Conservation (phyloP, 768 basidiomycete genomes). For the Daedalea quercina region DNA sequence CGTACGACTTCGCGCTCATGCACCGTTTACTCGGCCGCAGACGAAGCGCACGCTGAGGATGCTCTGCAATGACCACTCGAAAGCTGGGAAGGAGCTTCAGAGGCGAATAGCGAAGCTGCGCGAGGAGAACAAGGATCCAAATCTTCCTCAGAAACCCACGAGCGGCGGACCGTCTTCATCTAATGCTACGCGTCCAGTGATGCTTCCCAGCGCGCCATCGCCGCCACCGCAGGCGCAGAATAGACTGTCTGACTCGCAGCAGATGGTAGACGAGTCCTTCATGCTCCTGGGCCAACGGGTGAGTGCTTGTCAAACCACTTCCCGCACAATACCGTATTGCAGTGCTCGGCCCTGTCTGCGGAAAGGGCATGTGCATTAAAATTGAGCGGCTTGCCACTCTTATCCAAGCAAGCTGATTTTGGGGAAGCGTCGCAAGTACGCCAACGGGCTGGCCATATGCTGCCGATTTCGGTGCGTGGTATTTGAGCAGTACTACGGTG, state of each 20-base stretch:
- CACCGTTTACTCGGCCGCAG: conserved; percentile 28
- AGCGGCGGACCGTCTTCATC: conserved; percentile 20
- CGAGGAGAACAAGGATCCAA: conserved; percentile 73
- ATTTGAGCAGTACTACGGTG: too few species aligned
- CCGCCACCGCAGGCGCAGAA: conserved; percentile 39
- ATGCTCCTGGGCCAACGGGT: conserved; percentile 83
- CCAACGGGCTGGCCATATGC: too few species aligned
- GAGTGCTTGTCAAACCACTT: too few species aligned
- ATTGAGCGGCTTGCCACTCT: too few species aligned
- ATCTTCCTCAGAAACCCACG: conserved; percentile 55
- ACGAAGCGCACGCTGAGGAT: conserved; percentile 72
- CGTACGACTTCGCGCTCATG: background rate
- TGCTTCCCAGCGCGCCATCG: conserved; percentile 29
- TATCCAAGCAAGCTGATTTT: too few species aligned
- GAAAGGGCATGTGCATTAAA: too few species aligned
- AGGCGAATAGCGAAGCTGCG: conserved; percentile 64
- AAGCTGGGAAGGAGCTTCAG: conserved; percentile 64
- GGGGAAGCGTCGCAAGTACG: too few species aligned
- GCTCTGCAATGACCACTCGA: conserved; percentile 69
- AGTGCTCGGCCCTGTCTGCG: background rate
- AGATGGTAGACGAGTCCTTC: conserved; percentile 80
- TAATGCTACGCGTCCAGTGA: conserved; percentile 16
- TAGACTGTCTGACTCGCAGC: conserved; percentile 39
- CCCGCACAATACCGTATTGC: too few species aligned
- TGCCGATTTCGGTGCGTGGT: too few species aligned